Evolutionary conservation across 352 stramenopile species (phyloP).

Genomic region (Phytophthora melonis): DNA sequence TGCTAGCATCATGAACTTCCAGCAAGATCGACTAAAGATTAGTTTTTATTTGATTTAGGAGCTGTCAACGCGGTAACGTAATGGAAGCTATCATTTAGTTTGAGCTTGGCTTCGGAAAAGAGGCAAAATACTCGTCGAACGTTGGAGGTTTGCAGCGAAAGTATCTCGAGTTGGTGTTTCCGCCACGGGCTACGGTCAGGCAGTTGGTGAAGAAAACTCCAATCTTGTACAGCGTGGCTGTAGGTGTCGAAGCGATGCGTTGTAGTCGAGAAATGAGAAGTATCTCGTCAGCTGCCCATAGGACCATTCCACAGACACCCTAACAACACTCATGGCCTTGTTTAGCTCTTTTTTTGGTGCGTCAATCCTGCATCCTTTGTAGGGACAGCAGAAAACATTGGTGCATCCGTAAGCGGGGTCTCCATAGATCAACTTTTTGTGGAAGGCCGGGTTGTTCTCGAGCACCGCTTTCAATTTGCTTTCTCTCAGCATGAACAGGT

Average conservation of each 20-base stretch:
- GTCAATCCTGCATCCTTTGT: constrained; percentile 10
- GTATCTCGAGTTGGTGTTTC: not conserved
- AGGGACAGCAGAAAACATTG: constrained; percentile 17
- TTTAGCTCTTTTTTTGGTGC: not conserved
- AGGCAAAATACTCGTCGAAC: not conserved
- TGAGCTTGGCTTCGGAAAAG: too few relatives aligned
- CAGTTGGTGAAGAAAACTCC: not conserved
- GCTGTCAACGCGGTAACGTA: too few relatives aligned
- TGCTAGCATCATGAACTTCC: too few relatives aligned
- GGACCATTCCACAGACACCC: constrained; percentile 13
- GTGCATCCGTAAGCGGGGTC: constrained; percentile 8
- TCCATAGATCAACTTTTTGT: constrained; percentile 14
- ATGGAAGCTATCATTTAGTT: too few relatives aligned
- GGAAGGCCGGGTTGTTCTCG: constrained; percentile 11
- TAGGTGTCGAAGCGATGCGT: constrained; percentile 12
- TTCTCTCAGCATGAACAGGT: constrained; percentile 22
- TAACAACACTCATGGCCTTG: constrained; percentile 5
- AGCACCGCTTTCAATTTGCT: constrained; percentile 2
- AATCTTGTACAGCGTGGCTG: constrained; percentile 11
- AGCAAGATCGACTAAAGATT: too few relatives aligned
- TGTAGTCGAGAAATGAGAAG: constrained; percentile 19
- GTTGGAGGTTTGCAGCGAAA: not conserved
- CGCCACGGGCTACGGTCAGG: not conserved
- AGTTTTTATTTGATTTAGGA: too few relatives aligned
- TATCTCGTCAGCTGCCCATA: constrained; percentile 15